Evolutionary conservation across 768 basidiomycete species (phyloP).

Genomic region (Megacollybia marginata): DNA sequence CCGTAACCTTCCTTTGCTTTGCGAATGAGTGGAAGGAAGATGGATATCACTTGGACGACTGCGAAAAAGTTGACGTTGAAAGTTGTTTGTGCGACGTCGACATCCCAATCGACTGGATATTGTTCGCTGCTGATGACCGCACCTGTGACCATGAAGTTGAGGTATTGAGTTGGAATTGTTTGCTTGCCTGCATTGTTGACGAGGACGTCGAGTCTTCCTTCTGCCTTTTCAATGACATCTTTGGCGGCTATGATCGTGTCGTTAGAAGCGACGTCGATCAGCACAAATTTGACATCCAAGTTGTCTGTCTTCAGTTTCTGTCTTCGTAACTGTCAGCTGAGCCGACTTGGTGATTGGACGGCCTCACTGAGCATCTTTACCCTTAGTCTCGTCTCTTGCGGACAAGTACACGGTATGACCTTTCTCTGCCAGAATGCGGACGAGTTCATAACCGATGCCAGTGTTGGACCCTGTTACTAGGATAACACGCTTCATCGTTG

Average conservation of each 20-base stretch:
- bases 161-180: neutral
- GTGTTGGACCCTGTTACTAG: neutral
- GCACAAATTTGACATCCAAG: constrained; percentile 22
- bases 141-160: neutral
- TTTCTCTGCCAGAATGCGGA: neutral
- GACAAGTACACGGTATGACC: neutral
- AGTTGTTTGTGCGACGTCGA: neutral
- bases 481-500: neutral
- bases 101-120: neutral
- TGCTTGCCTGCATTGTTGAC: constrained; percentile 37
- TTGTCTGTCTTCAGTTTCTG: constrained; percentile 10
- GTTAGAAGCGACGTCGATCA: constrained; percentile 31
- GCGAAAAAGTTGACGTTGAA: neutral
- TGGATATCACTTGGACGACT: neutral
- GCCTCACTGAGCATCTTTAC: neutral
- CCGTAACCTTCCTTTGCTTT: neutral
- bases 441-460: neutral
- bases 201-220: constrained; percentile 36
- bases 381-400: neutral
- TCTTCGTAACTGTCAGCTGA: constrained; percentile 4
- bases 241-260: constrained; percentile 27
- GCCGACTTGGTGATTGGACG: neutral
- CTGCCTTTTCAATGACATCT: constrained; percentile 26
- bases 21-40: neutral
- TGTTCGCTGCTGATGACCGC: neutral